Evolutionary conservation across 495 filamentous ascomycete genomes (phyloP).

Genomic region (Astrothelium macrocarpum): DNA sequence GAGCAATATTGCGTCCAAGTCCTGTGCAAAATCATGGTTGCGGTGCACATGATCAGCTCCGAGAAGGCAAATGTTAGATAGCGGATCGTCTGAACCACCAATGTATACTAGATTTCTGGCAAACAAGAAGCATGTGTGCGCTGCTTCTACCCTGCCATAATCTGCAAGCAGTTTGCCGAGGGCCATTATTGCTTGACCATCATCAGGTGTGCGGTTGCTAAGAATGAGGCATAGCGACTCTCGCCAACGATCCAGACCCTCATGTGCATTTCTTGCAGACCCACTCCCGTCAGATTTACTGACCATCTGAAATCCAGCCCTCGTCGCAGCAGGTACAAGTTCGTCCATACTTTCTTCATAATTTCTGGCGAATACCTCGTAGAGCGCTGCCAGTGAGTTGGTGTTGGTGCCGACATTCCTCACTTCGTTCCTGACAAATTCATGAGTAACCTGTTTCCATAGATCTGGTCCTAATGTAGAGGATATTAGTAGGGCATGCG

Average conservation of each 20-base stretch:
- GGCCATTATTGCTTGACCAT: constrained; percentile 63
- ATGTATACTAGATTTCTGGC: constrained; percentile 48
- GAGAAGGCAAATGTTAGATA: constrained; percentile 67
- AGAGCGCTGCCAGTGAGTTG: constrained; percentile 79
- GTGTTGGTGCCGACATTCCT: constrained; percentile 64
- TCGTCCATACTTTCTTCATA: constrained; percentile 92
- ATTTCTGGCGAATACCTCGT: constrained; percentile 88
- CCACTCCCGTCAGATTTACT: constrained; percentile 54
- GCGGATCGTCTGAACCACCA: constrained; percentile 75
- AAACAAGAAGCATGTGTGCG: constrained; percentile 78
- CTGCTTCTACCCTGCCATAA: constrained; percentile 83
- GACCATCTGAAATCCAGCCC: constrained; percentile 84
- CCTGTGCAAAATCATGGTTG: constrained; percentile 51
- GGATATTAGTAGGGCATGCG: constrained; percentile 86
- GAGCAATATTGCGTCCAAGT: constrained; percentile 75
- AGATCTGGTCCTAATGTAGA: constrained; percentile 59
- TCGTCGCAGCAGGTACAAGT: constrained; percentile 86
- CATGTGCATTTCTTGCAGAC: constrained; percentile 59
- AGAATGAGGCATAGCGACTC: constrained; percentile 81
- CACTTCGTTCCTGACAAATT: constrained; percentile 89
- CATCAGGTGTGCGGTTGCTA: constrained; percentile 74
- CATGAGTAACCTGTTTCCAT: constrained; percentile 87
- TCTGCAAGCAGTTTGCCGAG: constrained; percentile 75
- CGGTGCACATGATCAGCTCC: constrained; percentile 67
- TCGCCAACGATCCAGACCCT: constrained; percentile 85